These are phyloP conservation scores for Colletotrichum gloeosporioides DNA, from an alignment of 2,329 filamentous ascomycete species.

Conservation along the genomic window DNA sequence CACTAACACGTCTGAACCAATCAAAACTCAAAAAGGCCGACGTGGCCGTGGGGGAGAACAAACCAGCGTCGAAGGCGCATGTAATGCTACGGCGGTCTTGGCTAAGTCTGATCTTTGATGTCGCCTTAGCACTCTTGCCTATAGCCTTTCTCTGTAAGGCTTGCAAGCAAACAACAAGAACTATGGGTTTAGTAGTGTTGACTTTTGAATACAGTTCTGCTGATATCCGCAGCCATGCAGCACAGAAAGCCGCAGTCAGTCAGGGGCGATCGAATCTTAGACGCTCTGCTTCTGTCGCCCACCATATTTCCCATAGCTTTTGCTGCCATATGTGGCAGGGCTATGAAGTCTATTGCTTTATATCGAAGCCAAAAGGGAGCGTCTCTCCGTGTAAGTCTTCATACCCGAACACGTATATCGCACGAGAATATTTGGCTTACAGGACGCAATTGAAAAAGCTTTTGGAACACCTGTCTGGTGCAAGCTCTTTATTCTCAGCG, in stretches of 20 bases:
- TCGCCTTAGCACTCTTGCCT: too few species aligned
- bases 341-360: not conserved
- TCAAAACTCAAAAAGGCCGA: too few species aligned
- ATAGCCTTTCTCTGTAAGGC: too few species aligned
- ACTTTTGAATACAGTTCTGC: not conserved
- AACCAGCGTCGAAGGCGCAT: too few species aligned
- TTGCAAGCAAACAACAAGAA: too few species aligned
- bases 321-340: not conserved
- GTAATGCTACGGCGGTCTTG: too few species aligned
- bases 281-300: not conserved
- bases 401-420: not conserved
- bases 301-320: not conserved
- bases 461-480: not conserved
- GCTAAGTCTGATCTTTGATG: too few species aligned
- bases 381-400: not conserved
- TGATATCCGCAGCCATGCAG: not conserved
- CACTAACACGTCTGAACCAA: too few species aligned
- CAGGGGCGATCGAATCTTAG: not conserved
- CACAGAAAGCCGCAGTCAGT: not conserved
- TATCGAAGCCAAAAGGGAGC: not conserved
- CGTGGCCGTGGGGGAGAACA: too few species aligned
- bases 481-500: not conserved
- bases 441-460: not conserved
- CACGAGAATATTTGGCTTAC: not conserved
- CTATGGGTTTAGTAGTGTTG: too few species aligned